Conservation (phyloP, 495 filamentous ascomycete species). For the Podospora pseudopauciseta region DNA sequence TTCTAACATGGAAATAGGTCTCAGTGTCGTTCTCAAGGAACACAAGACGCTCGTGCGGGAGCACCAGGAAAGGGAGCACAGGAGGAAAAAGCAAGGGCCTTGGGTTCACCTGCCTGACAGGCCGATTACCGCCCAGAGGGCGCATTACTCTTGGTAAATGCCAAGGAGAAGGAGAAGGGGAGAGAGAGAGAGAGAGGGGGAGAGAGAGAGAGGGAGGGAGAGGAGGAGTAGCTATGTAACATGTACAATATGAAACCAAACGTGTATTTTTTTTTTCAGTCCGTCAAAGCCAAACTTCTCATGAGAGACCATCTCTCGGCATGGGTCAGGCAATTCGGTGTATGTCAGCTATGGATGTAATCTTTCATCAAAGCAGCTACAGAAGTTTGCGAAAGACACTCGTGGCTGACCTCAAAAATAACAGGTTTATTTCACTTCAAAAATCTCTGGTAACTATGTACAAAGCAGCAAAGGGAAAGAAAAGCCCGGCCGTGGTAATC, state of each 20-base stretch:
- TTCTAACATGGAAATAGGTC: slow-evolving; percentile 40
- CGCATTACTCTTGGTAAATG: slow-evolving; percentile 81
- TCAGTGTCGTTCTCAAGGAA: slow-evolving; percentile 87
- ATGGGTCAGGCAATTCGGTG: too few species aligned
- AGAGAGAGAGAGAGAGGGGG: not conserved
- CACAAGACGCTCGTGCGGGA: slow-evolving; percentile 80
- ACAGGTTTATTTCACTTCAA: not conserved
- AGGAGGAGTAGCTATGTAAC: not conserved
- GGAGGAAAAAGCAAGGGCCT: slow-evolving; percentile 63
- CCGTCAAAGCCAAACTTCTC: not conserved
- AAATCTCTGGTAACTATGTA: not conserved
- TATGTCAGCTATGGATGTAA: too few species aligned
- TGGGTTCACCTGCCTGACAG: slow-evolving; percentile 85
- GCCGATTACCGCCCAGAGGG: slow-evolving; percentile 71
- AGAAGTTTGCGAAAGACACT: too few species aligned
- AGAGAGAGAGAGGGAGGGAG: not conserved
- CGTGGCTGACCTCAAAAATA: not conserved
- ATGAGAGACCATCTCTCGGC: too few species aligned
- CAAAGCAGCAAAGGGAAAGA: not conserved
- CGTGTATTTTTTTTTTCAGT: not conserved
- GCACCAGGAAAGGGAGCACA: slow-evolving; percentile 70
- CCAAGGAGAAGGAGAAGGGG: not conserved
- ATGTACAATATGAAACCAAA: not conserved
- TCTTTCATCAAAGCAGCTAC: too few species aligned
- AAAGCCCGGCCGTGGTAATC: not conserved